These are phyloP conservation scores for Thermochaetoides thermophila DNA, from an alignment of 495 filamentous ascomycete species.

Conservation along the genomic window DNA sequence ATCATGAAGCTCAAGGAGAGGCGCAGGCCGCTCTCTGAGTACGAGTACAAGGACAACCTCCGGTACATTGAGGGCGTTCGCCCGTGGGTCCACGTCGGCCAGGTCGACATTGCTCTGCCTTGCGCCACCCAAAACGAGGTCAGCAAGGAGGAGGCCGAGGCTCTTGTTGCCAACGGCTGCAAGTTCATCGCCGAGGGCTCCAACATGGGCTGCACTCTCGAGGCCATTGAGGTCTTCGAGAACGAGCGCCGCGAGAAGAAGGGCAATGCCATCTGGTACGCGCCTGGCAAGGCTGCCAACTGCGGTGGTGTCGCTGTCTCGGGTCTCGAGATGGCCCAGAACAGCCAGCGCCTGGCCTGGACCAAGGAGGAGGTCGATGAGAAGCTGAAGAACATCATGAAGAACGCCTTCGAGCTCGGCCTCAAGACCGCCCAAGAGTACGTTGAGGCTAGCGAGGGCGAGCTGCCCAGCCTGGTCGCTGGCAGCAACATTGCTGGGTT, in stretches of 20 bases:
- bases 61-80: conserved; percentile 79
- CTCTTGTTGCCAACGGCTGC: conserved; percentile 57
- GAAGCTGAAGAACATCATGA: conserved; percentile 89
- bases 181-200: conserved; percentile 91
- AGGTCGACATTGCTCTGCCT: conserved; percentile 83
- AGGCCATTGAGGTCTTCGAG: conserved; percentile 90
- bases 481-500: conserved; percentile 97
- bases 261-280: conserved; percentile 76
- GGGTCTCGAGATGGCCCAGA: conserved; percentile 98
- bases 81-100: conserved; percentile 78
- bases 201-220: conserved; percentile 98
- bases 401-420: conserved; percentile 83
- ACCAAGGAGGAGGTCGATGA: conserved; percentile 79
- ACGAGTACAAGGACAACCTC: conserved; percentile 45
- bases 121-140: conserved; percentile 97
- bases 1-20: conserved; percentile 79
- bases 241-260: conserved; percentile 56
- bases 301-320: conserved; percentile 95
- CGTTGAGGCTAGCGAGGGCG: conserved; percentile 58
- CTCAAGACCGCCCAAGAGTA: conserved; percentile 82
- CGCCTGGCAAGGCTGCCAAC: conserved; percentile 88
- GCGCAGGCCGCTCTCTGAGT: conserved; percentile 62
- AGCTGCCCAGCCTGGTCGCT: conserved; percentile 77
- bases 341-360: conserved; percentile 74
- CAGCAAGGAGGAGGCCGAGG: conserved; percentile 71